Conservation (phyloP, 2,329 filamentous ascomycete genomes). For the Cladophialophora psammophila region DNA sequence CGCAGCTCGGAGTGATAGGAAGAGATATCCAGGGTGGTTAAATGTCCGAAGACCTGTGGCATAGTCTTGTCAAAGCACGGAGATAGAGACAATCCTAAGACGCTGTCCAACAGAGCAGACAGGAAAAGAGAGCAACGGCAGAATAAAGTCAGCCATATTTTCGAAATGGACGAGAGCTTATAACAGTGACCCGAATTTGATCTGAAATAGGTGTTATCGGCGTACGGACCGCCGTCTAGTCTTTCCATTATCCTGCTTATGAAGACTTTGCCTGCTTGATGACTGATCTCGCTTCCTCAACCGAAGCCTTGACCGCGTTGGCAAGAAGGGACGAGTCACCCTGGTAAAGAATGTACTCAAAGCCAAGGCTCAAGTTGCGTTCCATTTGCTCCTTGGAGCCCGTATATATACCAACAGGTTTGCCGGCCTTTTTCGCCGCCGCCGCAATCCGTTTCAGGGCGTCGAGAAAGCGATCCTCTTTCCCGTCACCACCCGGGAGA, state of each 20-base stretch:
- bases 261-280: conserved; percentile 3
- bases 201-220: too few species aligned
- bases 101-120: conserved; percentile 48
- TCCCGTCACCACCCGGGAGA: neutral
- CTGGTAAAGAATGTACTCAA: conserved; percentile 3
- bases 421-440: neutral
- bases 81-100: conserved; percentile 20
- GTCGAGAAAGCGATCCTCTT: conserved; percentile 1
- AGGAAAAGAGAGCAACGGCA: too few species aligned
- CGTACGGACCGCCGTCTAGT: too few species aligned
- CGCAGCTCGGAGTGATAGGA: conserved; percentile 21
- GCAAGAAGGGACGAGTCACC: conserved; percentile 4
- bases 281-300: neutral
- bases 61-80: neutral
- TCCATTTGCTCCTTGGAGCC: conserved; percentile 1
- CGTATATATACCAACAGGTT: neutral
- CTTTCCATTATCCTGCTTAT: too few species aligned
- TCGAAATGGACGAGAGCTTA: too few species aligned
- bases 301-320: neutral
- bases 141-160: too few species aligned
- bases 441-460: neutral
- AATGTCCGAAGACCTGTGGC: conserved; percentile 32
- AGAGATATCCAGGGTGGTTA: conserved; percentile 36
- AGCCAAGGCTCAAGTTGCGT: conserved; percentile 3
- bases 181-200: too few species aligned